Evolutionary conservation across 2,329 filamentous ascomycete genomes (phyloP).

Genomic region (Grosmannia clavigera): DNA sequence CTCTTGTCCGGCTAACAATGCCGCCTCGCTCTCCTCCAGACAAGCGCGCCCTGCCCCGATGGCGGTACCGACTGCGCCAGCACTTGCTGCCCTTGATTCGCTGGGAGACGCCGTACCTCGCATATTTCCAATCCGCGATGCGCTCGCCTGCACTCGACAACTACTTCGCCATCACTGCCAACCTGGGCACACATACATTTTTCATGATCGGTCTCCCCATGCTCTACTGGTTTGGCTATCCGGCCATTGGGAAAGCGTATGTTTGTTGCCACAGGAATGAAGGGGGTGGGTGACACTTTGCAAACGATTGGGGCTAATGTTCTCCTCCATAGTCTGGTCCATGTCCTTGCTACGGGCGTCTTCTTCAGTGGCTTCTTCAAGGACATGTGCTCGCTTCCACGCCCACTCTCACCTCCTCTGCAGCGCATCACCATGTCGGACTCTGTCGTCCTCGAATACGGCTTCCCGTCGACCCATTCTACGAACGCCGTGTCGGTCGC

Average conservation of each 20-base stretch:
- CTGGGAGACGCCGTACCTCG: constrained; percentile 91
- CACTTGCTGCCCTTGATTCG: constrained; percentile 73
- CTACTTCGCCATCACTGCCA: constrained; percentile 94
- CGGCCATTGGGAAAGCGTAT: constrained; percentile 75
- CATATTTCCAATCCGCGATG: constrained; percentile 67
- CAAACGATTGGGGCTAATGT: neutral
- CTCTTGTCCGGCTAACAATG: constrained; percentile 1
- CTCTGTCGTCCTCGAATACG: constrained; percentile 88
- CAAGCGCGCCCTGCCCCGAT: constrained; percentile 68
- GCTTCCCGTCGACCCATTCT: constrained; percentile 93
- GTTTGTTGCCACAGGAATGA: constrained; percentile 19
- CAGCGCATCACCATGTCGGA: constrained; percentile 96
- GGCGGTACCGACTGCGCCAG: constrained; percentile 80
- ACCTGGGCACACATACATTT: constrained; percentile 94
- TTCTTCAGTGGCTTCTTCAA: constrained; percentile 91
- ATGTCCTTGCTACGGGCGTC: constrained; percentile 66
- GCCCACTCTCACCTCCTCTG: constrained; percentile 82
- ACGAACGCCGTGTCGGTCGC: constrained; percentile 94
- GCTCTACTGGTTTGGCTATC: constrained; percentile 91
- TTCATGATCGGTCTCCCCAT: constrained; percentile 95
- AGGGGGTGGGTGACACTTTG: neutral
- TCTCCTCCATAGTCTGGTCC: constrained; percentile 41
- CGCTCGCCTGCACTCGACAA: constrained; percentile 80
- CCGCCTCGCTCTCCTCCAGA: constrained; percentile 38
- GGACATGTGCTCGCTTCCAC: constrained; percentile 82